Base-by-base conservation (phyloP, 75 land plant species). In the Isoetes taiwanensis region DNA sequence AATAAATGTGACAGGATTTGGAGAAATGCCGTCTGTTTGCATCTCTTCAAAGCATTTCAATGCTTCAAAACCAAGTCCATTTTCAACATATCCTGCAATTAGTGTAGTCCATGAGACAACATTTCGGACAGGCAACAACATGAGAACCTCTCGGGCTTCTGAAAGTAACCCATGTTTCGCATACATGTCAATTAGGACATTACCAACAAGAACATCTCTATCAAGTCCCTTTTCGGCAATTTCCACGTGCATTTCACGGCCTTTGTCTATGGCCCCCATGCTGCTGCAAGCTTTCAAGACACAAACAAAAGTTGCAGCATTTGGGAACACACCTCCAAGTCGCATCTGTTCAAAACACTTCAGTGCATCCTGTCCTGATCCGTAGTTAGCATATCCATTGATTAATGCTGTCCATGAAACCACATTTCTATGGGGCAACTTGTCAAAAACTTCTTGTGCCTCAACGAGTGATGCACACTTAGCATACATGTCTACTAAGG, bases 11-110 rank as follows among this genome's bases (percentile, higher is more conserved):
- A 57, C 16, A n/a, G 16, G 3, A 34, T 57, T 38, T 25, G 30
- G 43, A 3, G 33, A n/a, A n/a, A 57, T 23, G 2, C 59, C 59
- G 24, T 57, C 37, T 1, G 1, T 3, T 34, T 57, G 59, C 59
- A 57, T 57, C 30, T 30, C n/a, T 2, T 34, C 23, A 30, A 57
- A 3, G 8, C 33, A 34, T 11, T 16, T 23, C 38, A 57, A n/a
- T 26, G 59, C 59, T 32, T 32, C 38, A 24, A 21, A 34, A 17
- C n/a, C 38, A 32, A 3, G 59, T 24, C 59, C 59, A 21, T 32
- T 2, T n/a, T 57, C 59, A 57, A 38, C 59, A 57, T 57, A 57
- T 2, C 37, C 33, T n/a, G 59, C 16, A 2, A 57, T 57, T 34
- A 57, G 21, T 3, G 59, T 21, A 57, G 14, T 57, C 59, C 59